Percentiles rank a stretch among this genome's conserved stretches.
phyloP scores from a whole-genome alignment of 2,329 filamentous ascomycete genomes.

The Apiospora rasikravindrae region DNA sequence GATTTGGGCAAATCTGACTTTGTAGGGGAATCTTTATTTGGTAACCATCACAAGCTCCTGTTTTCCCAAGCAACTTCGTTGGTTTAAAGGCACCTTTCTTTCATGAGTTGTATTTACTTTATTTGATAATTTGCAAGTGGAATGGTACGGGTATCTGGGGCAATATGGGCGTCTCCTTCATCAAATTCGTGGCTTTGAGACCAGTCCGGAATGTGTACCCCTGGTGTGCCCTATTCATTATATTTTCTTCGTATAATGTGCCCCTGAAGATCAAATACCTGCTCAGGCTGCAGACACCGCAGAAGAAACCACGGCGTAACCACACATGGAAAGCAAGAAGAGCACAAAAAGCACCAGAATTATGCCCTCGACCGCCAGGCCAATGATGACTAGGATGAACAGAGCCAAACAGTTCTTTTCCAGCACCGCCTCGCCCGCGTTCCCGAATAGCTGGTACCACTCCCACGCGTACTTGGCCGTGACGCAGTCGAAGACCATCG shows the following conservation, averaged over 20 bases:
- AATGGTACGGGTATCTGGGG: too few species aligned
- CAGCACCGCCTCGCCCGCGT: background rate
- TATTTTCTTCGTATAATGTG: background rate
- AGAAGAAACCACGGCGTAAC: background rate
- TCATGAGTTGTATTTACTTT: too few species aligned
- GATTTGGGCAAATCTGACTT: too few species aligned
- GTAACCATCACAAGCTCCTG: too few species aligned
- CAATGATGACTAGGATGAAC: background rate
- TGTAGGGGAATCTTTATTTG: too few species aligned
- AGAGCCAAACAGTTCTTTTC: background rate
- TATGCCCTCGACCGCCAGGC: background rate
- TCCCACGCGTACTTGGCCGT: background rate
- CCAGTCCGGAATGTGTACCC: background rate
- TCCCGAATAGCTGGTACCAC: background rate
- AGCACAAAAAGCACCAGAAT: background rate
- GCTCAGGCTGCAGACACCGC: background rate
- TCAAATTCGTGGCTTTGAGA: background rate
- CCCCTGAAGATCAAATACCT: background rate
- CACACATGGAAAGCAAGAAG: background rate
- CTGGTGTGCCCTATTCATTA: too few species aligned
- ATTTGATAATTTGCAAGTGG: too few species aligned
- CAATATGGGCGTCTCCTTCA: too few species aligned
- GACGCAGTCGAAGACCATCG: slow-evolving; percentile 10
- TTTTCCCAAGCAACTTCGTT: too few species aligned
- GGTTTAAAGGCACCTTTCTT: too few species aligned